phyloP scores from a whole-genome alignment of 2,329 filamentous ascomycete species.

The Epichloe sibirici region DNA sequence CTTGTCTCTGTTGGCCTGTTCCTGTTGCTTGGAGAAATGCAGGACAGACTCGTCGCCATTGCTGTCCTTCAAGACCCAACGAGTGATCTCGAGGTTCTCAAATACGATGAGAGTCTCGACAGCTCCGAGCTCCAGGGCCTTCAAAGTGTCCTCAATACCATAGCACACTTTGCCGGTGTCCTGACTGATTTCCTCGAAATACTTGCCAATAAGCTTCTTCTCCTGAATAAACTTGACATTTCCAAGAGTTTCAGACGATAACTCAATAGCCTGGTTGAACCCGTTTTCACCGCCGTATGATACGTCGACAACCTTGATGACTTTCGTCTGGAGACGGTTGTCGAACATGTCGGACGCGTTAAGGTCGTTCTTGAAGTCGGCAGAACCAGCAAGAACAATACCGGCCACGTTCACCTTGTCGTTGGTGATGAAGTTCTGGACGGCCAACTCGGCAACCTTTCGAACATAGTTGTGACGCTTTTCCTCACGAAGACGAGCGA shows the following conservation, averaged over 20 bases:
- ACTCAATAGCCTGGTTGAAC: constrained; percentile 98
- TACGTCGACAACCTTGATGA: constrained; percentile 98
- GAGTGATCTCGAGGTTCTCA: constrained; percentile 90
- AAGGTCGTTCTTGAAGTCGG: constrained; percentile 98
- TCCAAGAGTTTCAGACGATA: constrained; percentile 87
- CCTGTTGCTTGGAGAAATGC: constrained; percentile 73
- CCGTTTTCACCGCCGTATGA: constrained; percentile 98
- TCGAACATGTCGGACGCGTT: constrained; percentile 98
- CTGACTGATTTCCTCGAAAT: constrained; percentile 98
- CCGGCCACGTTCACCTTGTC: constrained; percentile 98
- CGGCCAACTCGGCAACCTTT: constrained; percentile 93
- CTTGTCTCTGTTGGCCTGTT: constrained; percentile 58
- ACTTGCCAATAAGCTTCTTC: constrained; percentile 98
- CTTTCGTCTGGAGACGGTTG: constrained; percentile 77
- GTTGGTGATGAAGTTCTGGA: constrained; percentile 96
- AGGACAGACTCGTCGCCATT: constrained; percentile 60
- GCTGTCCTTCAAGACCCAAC: constrained; percentile 78
- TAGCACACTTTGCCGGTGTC: constrained; percentile 97
- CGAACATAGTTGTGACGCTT: constrained; percentile 99
- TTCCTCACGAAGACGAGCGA: constrained; percentile 96
- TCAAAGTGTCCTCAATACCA: constrained; percentile 93
- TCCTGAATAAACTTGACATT: constrained; percentile 99
- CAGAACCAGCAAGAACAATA: constrained; percentile 88
- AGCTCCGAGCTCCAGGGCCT: constrained; percentile 89
- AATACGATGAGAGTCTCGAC: constrained; percentile 92